Percentiles rank a stretch among this genome's conserved stretches.
phyloP scores from a whole-genome alignment of 2,329 filamentous ascomycete genomes.

The Plectosphaerella cucumerina region DNA sequence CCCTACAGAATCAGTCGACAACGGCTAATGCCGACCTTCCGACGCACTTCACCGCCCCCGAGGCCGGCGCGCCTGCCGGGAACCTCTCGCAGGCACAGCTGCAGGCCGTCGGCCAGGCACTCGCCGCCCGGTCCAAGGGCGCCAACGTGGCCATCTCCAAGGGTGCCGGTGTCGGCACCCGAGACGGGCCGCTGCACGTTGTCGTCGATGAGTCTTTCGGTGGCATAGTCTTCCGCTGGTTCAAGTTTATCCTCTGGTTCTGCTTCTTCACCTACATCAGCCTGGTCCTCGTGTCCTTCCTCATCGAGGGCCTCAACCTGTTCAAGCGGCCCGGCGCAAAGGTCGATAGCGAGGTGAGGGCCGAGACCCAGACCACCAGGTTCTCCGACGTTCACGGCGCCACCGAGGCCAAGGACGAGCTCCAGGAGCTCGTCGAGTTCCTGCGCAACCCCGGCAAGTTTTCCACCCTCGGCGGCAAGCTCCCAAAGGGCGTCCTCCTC shows the following conservation, averaged over 20 bases:
- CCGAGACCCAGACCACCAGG: constrained; percentile 85
- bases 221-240: constrained; percentile 80
- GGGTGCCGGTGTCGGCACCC: constrained; percentile 61
- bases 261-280: constrained; percentile 74
- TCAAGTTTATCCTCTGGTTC: constrained; percentile 81
- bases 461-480: constrained; percentile 88
- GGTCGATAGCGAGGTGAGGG: constrained; percentile 79
- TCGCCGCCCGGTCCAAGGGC: constrained; percentile 67
- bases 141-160: constrained; percentile 57
- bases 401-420: constrained; percentile 96
- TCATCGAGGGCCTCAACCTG: constrained; percentile 76
- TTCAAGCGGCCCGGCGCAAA: constrained; percentile 74
- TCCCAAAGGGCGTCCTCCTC: constrained; percentile 93
- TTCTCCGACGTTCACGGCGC: constrained; percentile 96
- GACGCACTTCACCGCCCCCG: constrained; percentile 17
- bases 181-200: constrained; percentile 86
- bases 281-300: constrained; percentile 72
- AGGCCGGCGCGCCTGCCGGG: constrained; percentile 19
- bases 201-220: constrained; percentile 88
- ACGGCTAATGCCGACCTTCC: constrained; percentile 8
- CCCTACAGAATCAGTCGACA: constrained; percentile 24
- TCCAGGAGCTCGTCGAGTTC: constrained; percentile 96
- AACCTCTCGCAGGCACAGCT: constrained; percentile 58
- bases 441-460: constrained; percentile 91
- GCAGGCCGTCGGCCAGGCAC: constrained; percentile 76